Conservation (phyloP, 1,284 basidiomycete species). For the Cutaneotrichosporon mucoides region DNA sequence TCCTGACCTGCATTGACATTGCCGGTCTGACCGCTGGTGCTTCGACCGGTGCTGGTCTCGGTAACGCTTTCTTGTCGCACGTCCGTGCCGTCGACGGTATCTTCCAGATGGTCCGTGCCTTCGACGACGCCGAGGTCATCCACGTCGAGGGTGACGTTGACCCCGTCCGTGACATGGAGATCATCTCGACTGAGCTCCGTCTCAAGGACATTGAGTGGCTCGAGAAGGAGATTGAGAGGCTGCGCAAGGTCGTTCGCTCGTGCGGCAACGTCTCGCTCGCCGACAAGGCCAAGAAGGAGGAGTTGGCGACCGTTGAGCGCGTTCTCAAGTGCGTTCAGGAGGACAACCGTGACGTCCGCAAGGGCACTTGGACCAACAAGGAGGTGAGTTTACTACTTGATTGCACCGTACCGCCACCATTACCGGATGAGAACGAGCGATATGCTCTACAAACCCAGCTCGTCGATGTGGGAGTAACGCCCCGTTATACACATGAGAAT, state of each 20-base stretch:
- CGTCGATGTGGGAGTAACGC: slow-evolving; percentile 67
- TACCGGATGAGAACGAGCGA: slow-evolving; percentile 70
- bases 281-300: slow-evolving; percentile 95
- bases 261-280: slow-evolving; percentile 78
- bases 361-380: slow-evolving; percentile 93
- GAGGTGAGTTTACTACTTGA: slow-evolving; percentile 63
- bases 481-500: slow-evolving; percentile 58
- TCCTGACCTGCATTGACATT: slow-evolving; percentile 98
- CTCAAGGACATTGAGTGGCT: slow-evolving; percentile 99
- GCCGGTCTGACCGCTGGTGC: slow-evolving; percentile 96
- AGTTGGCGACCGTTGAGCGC: slow-evolving; percentile 84
- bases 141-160: slow-evolving; percentile 99
- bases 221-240: slow-evolving; percentile 78
- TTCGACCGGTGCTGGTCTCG: slow-evolving; percentile 95
- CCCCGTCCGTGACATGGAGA: slow-evolving; percentile 95
- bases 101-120: slow-evolving; percentile 96
- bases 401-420: not conserved
- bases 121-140: slow-evolving; percentile 97
- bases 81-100: slow-evolving; percentile 99
- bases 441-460: slow-evolving; percentile 69
- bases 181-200: slow-evolving; percentile 88
- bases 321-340: slow-evolving; percentile 73
- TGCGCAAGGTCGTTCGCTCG: slow-evolving; percentile 61
- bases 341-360: slow-evolving; percentile 87
- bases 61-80: slow-evolving; percentile 96